A percentile compares a stretch with the other conserved stretches of the same genome.
These are phyloP conservation scores for Neolecta irregularis DNA, from an alignment of 1,139 yeast species.

Conservation along the genomic window DNA sequence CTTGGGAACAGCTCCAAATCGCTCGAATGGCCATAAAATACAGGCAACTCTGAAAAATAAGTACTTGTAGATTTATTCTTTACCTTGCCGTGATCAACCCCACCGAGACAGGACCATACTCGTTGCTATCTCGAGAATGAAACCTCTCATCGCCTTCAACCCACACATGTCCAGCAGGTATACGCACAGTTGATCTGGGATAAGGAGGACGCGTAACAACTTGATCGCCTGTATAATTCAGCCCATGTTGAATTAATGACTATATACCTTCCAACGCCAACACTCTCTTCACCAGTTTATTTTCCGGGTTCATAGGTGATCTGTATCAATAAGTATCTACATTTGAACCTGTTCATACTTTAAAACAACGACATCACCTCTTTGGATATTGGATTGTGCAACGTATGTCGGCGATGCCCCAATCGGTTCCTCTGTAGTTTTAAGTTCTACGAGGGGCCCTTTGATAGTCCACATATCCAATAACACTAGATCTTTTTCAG, in stretches of 20 bases:
- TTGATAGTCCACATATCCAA: slow-evolving; percentile 21
- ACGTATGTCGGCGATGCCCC: no score
- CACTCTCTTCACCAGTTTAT: slow-evolving; percentile 58
- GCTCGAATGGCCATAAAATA: slow-evolving; percentile 11
- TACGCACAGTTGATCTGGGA: slow-evolving; percentile 41
- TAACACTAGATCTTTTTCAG: slow-evolving; percentile 51
- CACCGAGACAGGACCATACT: slow-evolving; percentile 63
- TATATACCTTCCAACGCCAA: slow-evolving; percentile 64
- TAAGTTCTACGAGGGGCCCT: slow-evolving; percentile 6
- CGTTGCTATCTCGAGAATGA: slow-evolving; percentile 71
- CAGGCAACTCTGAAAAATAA: slow-evolving; percentile 7
- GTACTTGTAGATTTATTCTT: not conserved
- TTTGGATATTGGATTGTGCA: no score
- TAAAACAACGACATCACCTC: slow-evolving; percentile 62
- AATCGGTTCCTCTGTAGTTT: no score
- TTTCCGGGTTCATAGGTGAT: slow-evolving; percentile 64
- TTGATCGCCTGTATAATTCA: slow-evolving; percentile 35
- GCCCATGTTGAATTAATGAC: no score
- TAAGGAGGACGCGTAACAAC: slow-evolving; percentile 31
- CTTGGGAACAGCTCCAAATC: slow-evolving; percentile 7
- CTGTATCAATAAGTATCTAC: slow-evolving; percentile 20
- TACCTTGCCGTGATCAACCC: not conserved
- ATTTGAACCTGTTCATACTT: slow-evolving; percentile 1
- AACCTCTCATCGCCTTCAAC: slow-evolving; percentile 80
- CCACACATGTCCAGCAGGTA: slow-evolving; percentile 79